Evolutionary conservation across 2,329 filamentous ascomycete genomes (phyloP).

Genomic region (Keithomyces neogunnii): DNA sequence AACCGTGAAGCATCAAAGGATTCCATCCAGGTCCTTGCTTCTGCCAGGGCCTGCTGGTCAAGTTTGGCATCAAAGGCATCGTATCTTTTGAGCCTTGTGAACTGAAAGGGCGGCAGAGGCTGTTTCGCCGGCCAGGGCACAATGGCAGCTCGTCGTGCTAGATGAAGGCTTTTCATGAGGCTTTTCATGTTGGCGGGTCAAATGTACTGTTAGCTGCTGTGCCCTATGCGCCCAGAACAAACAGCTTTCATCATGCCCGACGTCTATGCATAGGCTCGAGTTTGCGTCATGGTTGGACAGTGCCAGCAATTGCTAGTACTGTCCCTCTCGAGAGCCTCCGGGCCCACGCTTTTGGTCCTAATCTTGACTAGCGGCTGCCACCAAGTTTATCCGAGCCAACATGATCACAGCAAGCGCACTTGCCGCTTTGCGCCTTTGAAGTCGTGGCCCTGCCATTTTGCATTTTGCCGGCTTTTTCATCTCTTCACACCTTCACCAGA

Average conservation of each 20-base stretch:
- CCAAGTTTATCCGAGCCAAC: background rate
- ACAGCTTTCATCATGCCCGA: too few species aligned
- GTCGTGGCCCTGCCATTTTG: slow-evolving; percentile 2
- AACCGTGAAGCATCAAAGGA: slow-evolving; percentile 34
- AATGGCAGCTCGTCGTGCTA: background rate
- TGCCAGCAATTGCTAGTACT: too few species aligned
- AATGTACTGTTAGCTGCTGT: too few species aligned
- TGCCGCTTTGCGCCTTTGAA: slow-evolving; percentile 4
- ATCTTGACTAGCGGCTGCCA: background rate
- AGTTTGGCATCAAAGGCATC: slow-evolving; percentile 40
- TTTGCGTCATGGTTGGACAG: too few species aligned
- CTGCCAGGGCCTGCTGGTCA: slow-evolving; percentile 40
- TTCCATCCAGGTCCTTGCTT: slow-evolving; percentile 43
- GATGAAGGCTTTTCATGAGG: background rate
- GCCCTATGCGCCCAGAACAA: too few species aligned
- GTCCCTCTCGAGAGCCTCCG: background rate
- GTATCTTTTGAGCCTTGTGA: slow-evolving; percentile 26
- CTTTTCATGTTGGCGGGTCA: too few species aligned
- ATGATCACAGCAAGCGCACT: background rate
- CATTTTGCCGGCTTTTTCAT: background rate
- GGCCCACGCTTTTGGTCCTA: background rate
- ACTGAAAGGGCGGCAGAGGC: background rate
- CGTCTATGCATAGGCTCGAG: too few species aligned
- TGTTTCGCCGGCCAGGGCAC: background rate
- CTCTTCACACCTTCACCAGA: slow-evolving; percentile 2